Evolutionary conservation across 371 early-diverging fungal species (phyloP).

Genomic region (Thermomucor indicae-seudaticae): DNA sequence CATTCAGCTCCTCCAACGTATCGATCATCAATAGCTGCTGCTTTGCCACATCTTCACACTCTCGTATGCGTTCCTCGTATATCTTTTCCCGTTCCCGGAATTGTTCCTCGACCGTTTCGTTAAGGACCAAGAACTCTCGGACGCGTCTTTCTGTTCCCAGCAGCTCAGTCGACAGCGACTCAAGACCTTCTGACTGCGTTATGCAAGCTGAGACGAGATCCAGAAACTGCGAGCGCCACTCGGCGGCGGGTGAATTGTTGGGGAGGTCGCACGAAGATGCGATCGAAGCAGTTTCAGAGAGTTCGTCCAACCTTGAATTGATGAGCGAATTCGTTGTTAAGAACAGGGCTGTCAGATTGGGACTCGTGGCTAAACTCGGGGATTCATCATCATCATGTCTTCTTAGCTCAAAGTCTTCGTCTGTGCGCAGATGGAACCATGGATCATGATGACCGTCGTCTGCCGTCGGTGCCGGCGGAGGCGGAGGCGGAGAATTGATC

Average conservation of each 20-base stretch:
- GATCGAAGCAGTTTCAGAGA: conserved; percentile 30
- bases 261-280: conserved; percentile 13
- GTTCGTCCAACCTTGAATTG: conserved; percentile 30
- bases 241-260: conserved; percentile 9
- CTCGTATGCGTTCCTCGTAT: conserved; percentile 20
- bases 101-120: conserved; percentile 13
- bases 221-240: conserved; percentile 25
- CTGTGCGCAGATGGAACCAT: conserved; percentile 14
- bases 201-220: conserved; percentile 19
- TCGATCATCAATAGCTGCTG: conserved; percentile 22
- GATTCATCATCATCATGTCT: conserved; percentile 3
- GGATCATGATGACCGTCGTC: conserved; percentile 6
- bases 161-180: conserved; percentile 20
- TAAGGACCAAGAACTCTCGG: conserved; percentile 15
- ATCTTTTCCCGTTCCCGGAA: conserved; percentile 16
- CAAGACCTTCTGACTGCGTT: conserved; percentile 23
- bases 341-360: conserved; percentile 24
- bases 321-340: conserved; percentile 34
- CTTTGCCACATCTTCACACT: conserved; percentile 18
- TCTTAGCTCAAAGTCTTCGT: conserved; percentile 12
- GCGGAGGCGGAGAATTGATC: conserved; percentile 14
- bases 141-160: conserved; percentile 20
- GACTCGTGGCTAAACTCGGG: conserved; percentile 20
- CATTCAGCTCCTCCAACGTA: conserved; percentile 14
- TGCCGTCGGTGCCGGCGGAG: conserved; percentile 10